Base-by-base conservation (phyloP, 1,284 basidiomycete species). In the Cutaneotrichosporon spelunceum region DNA sequence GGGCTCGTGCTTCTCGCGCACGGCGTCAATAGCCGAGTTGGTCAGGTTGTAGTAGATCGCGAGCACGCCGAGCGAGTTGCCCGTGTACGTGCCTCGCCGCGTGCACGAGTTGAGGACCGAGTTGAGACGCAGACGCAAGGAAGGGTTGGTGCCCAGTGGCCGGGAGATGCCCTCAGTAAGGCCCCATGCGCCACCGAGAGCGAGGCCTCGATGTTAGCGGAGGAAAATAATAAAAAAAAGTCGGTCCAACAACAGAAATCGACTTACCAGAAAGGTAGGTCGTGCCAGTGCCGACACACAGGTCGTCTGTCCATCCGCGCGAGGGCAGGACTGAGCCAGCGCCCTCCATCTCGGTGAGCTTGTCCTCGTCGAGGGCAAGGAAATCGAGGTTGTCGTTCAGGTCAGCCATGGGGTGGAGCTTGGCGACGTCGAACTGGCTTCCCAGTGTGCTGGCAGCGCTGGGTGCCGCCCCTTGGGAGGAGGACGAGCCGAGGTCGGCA, bases 211-310 rank as follows among this genome's bases (percentile, higher is more conserved):
- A 77, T 77, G 81, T 81, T 82, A 79, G 86, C 82, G 85, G 79
- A 14, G 4, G 87, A 76, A 82, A 88, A 48, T 11, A 19, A 19
- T 8, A 26, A 49, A 49, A 27, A 26, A 26, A 24, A 26, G 11
- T 29, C 16, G 26, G 6, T 16, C 13, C 16, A 3, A 6, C 14
- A 19, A 84, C 4, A 49, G 62, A 66, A n/a, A n/a, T n/a, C 30
- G 54, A 87, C 92, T 76, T 78, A 94, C 95, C 96, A 75, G 90
- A 85, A 60, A 99, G 87, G 86, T 99, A 99, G 81, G 94, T 97
- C 68, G 94, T 96, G 61, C 96, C 96, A 72, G 95, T 98, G 70
- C 96, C 96, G 81, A 99, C 98, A 85, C 93, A 97, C 64, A 99
- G 83, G 81, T 99, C 96, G 83, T 99, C 96, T 80, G 92, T 92